Percentiles rank a stretch among this genome's conserved stretches.
phyloP scores from a whole-genome alignment of 345 rosid genomes.

The Citrus unshiu region DNA sequence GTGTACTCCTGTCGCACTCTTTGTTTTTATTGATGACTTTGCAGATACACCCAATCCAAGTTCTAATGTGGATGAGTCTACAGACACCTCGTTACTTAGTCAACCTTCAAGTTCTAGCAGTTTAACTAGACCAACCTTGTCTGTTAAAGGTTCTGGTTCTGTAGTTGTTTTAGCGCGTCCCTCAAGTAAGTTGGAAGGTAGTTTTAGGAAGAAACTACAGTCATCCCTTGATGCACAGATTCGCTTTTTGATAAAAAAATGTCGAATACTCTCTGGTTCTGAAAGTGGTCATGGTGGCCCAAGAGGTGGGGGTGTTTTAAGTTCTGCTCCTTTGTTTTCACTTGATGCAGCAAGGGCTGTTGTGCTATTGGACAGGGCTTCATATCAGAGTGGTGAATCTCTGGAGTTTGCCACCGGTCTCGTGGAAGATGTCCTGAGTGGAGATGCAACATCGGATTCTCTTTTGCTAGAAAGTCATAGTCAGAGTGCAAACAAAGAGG shows the following conservation, averaged over 20 bases:
- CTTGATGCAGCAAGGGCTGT: constrained; percentile 81
- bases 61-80: constrained; percentile 45
- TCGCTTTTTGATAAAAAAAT: constrained; percentile 75
- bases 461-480: constrained; percentile 66
- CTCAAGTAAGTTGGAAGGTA: constrained; percentile 63
- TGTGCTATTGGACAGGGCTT: constrained; percentile 50
- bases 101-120: constrained; percentile 40
- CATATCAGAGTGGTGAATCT: constrained; percentile 52
- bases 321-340: constrained; percentile 64
- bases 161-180: constrained; percentile 85
- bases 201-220: constrained; percentile 68
- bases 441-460: constrained; percentile 65
- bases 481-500: constrained; percentile 60
- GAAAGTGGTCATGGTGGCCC: constrained; percentile 54
- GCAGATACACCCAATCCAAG: constrained; percentile 35
- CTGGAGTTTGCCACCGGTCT: constrained; percentile 63
- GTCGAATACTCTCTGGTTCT: constrained; percentile 56
- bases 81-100: constrained; percentile 36
- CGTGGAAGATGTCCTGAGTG: constrained; percentile 75
- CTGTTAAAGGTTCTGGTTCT: constrained; percentile 62
- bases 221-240: constrained; percentile 78
- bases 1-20: constrained; percentile 74
- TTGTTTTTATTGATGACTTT: constrained; percentile 70
- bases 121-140: constrained; percentile 45
- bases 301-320: constrained; percentile 56